Base-by-base conservation (phyloP, 176 grass and related monocot species). In the Poa pratensis region DNA sequence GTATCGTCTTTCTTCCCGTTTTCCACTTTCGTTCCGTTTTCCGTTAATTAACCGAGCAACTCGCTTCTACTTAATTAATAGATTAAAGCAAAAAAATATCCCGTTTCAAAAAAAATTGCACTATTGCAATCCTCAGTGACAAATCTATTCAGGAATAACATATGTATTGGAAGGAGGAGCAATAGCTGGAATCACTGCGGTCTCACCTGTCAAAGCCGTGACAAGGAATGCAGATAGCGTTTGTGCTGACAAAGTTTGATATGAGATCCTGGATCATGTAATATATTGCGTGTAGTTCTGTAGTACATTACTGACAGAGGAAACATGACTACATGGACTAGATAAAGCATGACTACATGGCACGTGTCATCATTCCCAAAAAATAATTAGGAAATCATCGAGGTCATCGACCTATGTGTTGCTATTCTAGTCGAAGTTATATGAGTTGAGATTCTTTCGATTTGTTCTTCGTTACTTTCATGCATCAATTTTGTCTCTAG, bases 401-500 rank as follows among this genome's bases (percentile, higher is more conserved):
- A 53, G 27, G 48, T 53, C 73, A 54, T 20, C 73, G 27, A 75
- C 49, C 0, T 34, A 69, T 69, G 3, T 75, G 15, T 2, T 53
- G 26, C 32, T 75, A 53, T 75, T 75, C 5, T 53, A 75, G 10
- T 19, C 4, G 1, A 52, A 51, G 24, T 3, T 52, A 16, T 20
- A 20, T 17, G 48, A 75, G 48, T 53, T 59, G 17, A 80, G 58
- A 80, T 80, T 11, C 77, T 80, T 24, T 32, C 8, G 3, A 32
- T 20, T 30, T 46, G 15, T 64, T 48, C 16, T 19, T 30, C 10
- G 59, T 58, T 77, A 34, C 28, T n/a, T 32, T 39, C 52, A 64
- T 4, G 16, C 58, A 80, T 80, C 77, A 64, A 14, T 48, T 79
- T 79, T 80, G 59, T 80, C 77, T 23, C 58, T 20, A 65, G 5